Conservation (phyloP, 2,329 filamentous ascomycete genomes). For the Penicillium sp. region DNA sequence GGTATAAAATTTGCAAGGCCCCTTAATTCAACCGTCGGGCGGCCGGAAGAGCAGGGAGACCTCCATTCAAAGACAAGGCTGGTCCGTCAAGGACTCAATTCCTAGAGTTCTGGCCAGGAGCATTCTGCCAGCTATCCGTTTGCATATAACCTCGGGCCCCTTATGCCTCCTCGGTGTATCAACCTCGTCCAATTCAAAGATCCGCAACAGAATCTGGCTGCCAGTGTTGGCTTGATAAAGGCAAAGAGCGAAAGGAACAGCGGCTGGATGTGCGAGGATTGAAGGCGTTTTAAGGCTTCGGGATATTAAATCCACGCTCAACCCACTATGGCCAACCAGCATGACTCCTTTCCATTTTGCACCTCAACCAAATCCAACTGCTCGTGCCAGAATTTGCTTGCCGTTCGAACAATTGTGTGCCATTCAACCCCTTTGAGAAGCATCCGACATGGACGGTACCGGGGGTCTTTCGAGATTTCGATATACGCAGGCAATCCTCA, state of each 20-base stretch:
- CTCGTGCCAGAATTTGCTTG: neutral
- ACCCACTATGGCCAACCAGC: neutral
- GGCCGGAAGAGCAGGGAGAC: slow-evolving; percentile 8
- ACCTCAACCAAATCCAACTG: neutral
- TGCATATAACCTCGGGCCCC: slow-evolving; percentile 15
- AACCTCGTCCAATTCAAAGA: neutral
- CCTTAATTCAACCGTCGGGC: slow-evolving; percentile 14
- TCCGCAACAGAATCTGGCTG: neutral
- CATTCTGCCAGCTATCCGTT: slow-evolving; percentile 16
- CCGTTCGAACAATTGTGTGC: neutral
- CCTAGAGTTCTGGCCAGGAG: slow-evolving; percentile 8
- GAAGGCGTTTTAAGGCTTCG: neutral
- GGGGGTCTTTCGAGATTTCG: slow-evolving; percentile 10
- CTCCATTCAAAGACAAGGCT: slow-evolving; percentile 13
- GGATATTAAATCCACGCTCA: neutral
- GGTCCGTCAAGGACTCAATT: slow-evolving; percentile 1
- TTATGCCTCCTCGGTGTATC: neutral
- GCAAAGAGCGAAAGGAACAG: neutral
- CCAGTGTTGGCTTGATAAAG: neutral
- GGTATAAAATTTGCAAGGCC: slow-evolving; percentile 19
- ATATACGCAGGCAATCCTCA: slow-evolving; percentile 10
- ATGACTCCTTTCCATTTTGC: neutral
- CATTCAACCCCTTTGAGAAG: neutral
- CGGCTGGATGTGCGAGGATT: neutral
- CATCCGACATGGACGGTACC: slow-evolving; percentile 1